These are phyloP conservation scores for Galerina sulciceps DNA, from an alignment of 768 basidiomycete species.

Conservation along the genomic window DNA sequence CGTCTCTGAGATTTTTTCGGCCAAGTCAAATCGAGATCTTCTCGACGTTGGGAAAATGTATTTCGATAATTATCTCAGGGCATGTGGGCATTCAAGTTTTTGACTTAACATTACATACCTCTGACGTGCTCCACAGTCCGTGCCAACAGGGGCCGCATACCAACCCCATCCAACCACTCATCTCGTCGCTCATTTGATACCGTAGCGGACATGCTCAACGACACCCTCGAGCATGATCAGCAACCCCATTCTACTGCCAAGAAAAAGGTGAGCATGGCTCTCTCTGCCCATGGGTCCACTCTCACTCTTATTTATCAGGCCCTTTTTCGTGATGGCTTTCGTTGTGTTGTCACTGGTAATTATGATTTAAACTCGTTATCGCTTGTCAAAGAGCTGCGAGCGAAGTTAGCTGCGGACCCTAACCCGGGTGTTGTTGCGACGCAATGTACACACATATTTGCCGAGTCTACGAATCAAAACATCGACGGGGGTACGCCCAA, in stretches of 20 bases:
- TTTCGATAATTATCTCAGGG: conserved; percentile 29
- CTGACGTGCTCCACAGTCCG: conserved; percentile 17
- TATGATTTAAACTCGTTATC: conserved; percentile 21
- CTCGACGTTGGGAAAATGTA: conserved; percentile 27
- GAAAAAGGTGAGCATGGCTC: background rate
- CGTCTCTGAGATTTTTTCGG: conserved; percentile 18
- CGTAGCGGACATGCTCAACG: conserved; percentile 23
- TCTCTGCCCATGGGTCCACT: background rate
- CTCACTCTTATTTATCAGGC: conserved; percentile 26
- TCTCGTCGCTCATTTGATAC: conserved; percentile 28
- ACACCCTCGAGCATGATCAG: conserved; percentile 18
- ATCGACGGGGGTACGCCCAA: conserved; percentile 21
- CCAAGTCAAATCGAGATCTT: conserved; percentile 13
- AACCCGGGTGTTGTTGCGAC: conserved; percentile 1
- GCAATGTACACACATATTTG: conserved; percentile 33
- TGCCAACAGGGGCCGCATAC: conserved; percentile 16
- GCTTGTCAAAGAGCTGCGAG: conserved; percentile 13
- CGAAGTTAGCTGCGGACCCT: background rate
- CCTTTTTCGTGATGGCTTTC: conserved; percentile 37
- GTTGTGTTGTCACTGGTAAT: conserved; percentile 33
- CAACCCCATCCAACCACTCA: conserved; percentile 22
- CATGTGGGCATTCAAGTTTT: conserved; percentile 24
- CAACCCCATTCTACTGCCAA: conserved; percentile 21
- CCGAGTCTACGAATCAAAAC: conserved; percentile 19
- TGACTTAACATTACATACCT: conserved; percentile 6